Evolutionary conservation across 805 yeast genomes (phyloP).

Genomic region (Zygosaccharomyces rouxii): DNA sequence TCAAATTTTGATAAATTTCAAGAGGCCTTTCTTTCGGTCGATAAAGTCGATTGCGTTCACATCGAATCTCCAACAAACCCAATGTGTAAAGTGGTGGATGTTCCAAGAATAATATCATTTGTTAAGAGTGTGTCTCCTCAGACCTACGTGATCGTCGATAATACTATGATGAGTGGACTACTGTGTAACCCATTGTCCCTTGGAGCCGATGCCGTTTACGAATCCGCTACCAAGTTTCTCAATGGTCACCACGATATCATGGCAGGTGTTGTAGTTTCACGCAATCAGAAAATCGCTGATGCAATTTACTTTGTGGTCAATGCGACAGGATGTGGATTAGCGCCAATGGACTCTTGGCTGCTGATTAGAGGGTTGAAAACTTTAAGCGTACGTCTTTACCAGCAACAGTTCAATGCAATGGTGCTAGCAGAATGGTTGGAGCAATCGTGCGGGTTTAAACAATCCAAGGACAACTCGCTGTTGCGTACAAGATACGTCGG

Average conservation of each 20-base stretch:
- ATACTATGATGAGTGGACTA: slow-evolving; percentile 95
- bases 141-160: slow-evolving; percentile 77
- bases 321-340: slow-evolving; percentile 84
- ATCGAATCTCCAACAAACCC: slow-evolving; percentile 95
- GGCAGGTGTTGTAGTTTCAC: slow-evolving; percentile 88
- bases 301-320: slow-evolving; percentile 72
- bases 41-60: slow-evolving; percentile 52
- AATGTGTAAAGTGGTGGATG: slow-evolving; percentile 79
- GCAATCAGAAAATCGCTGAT: slow-evolving; percentile 59
- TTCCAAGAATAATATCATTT: slow-evolving; percentile 57
- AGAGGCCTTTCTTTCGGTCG: slow-evolving; percentile 49
- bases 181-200: slow-evolving; percentile 78
- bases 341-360: slow-evolving; percentile 93
- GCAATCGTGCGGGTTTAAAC: slow-evolving; percentile 49
- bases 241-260: slow-evolving; percentile 95
- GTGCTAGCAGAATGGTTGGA: slow-evolving; percentile 72
- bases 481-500: slow-evolving; percentile 81
- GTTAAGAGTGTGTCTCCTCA: slow-evolving; percentile 68
- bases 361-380: slow-evolving; percentile 86
- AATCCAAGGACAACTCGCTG: slow-evolving; percentile 7
- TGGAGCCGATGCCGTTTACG: slow-evolving; percentile 89
- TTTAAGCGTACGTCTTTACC: slow-evolving; percentile 76
- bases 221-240: slow-evolving; percentile 86
- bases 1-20: slow-evolving; percentile 61
- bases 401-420: slow-evolving; percentile 79